These are phyloP conservation scores for Scedosporium dehoogii DNA, from an alignment of 2,329 filamentous ascomycete species.

Conservation along the genomic window DNA sequence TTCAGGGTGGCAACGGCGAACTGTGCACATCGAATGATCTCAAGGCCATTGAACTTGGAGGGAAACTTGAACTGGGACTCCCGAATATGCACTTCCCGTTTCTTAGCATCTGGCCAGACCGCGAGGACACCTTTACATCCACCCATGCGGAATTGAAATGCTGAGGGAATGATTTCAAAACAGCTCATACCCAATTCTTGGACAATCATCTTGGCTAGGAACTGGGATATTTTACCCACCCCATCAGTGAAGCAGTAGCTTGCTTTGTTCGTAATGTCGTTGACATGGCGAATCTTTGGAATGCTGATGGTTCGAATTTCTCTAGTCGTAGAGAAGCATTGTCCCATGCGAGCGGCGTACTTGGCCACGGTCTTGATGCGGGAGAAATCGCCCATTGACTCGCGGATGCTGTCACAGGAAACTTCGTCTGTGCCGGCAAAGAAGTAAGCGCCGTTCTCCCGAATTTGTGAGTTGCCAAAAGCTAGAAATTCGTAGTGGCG, in stretches of 20 bases:
- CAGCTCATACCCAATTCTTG: slow-evolving; percentile 53
- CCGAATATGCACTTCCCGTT: slow-evolving; percentile 65
- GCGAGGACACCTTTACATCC: slow-evolving; percentile 86
- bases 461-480: slow-evolving; percentile 90
- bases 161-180: slow-evolving; percentile 56
- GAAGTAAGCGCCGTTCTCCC: slow-evolving; percentile 87
- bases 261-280: slow-evolving; percentile 57
- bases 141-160: slow-evolving; percentile 84
- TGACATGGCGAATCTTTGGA: slow-evolving; percentile 47
- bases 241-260: slow-evolving; percentile 75
- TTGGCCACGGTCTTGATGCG: slow-evolving; percentile 81
- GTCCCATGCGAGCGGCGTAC: slow-evolving; percentile 78
- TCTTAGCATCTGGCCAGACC: slow-evolving; percentile 58
- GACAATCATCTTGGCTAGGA: slow-evolving; percentile 64
- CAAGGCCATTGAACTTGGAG: slow-evolving; percentile 59
- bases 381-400: slow-evolving; percentile 77
- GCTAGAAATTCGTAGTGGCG: slow-evolving; percentile 83
- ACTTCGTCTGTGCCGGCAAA: slow-evolving; percentile 63
- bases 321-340: slow-evolving; percentile 91
- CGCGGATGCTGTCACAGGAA: slow-evolving; percentile 66
- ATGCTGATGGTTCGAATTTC: slow-evolving; percentile 57
- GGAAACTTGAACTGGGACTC: slow-evolving; percentile 83
- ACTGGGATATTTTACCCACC: slow-evolving; percentile 80
- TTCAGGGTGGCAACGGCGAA: slow-evolving; percentile 75
- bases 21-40: slow-evolving; percentile 75